Evolutionary conservation across 495 filamentous ascomycete species (phyloP), one percentile per base, ranked within the genome.

Genomic region (Barbatosphaeria neglecta): DNA sequence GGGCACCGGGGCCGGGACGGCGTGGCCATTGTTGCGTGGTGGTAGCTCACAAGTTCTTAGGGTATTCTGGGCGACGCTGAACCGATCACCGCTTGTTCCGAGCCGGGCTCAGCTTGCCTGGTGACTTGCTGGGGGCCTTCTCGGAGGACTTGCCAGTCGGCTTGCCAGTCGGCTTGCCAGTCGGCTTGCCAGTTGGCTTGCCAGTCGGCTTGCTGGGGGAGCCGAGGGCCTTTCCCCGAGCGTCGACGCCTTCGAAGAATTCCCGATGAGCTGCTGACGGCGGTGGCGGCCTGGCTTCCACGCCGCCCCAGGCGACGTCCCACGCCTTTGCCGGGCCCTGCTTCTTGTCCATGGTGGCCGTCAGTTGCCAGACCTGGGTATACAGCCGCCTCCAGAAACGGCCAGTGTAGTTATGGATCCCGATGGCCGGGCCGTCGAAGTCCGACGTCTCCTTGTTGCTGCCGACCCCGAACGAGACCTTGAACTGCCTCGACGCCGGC

Each of bases 231-330:
- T 18, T 37, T 37, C 39, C 39, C 20, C n/a, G 20, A 22, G 44
- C 24, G 37, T 56, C 41, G 20, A 57, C 43, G 17, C 53, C 58
- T 50, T 59, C 46, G 22, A 67, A 66, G 22, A 69, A 58, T 18
- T 58, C 45, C 10, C 53, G 42, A 43, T 53, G 45, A 17, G 31
- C 48, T 6, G 49, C 37, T 0, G 49, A 41, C 15, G 61, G 46
- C 6, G 44, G 27, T 4, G 57, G 44, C 4, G 57, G 33, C 20
- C 40, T 46, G 6, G 43, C 22, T 7, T 53, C 23, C 0, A 17
- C 17, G 0, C 43, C 42, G 0, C 69, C 69, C 69, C 69, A 73
- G 27, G 48, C 51, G 23, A 72, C 50, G 1, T 50, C 17, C 55
- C 50, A 65, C 4, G 48, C 48, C 0, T 47, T 39, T 1, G 39